Evolutionary conservation across 2,329 filamentous ascomycete genomes (phyloP).

Genomic region (Plenodomus lindquistii): DNA sequence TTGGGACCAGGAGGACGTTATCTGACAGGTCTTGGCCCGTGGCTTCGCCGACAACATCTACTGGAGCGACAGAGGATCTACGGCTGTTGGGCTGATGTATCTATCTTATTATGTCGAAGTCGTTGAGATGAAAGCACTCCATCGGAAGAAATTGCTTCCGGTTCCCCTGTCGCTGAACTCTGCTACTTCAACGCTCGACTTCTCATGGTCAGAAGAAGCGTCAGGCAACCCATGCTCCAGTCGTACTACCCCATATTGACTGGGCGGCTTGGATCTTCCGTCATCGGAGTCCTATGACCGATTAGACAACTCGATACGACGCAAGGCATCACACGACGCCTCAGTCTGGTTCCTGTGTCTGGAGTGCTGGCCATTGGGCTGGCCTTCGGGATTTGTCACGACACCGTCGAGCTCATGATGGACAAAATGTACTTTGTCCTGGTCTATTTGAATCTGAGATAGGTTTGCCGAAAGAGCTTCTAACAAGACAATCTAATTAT

Average conservation of each 20-base stretch:
- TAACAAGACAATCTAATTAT: too few species aligned
- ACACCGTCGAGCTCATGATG: too few species aligned
- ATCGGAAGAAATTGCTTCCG: background rate
- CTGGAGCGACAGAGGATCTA: background rate
- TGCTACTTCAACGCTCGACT: too few species aligned
- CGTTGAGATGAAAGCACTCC: background rate
- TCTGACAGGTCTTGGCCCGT: background rate
- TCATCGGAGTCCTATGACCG: background rate
- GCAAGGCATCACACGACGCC: too few species aligned
- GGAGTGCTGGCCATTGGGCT: background rate
- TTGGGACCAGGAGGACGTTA: background rate
- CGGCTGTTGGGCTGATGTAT: background rate
- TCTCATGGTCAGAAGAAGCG: too few species aligned
- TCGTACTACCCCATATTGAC: too few species aligned
- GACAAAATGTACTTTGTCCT: too few species aligned
- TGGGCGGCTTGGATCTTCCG: background rate
- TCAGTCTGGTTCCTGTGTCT: background rate
- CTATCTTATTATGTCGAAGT: background rate
- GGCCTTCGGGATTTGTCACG: background rate
- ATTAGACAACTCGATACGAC: background rate
- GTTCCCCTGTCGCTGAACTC: too few species aligned
- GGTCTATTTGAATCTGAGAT: too few species aligned
- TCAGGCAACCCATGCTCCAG: too few species aligned
- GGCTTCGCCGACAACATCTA: background rate
- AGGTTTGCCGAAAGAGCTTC: too few species aligned